Evolutionary conservation across 2,329 filamentous ascomycete genomes (phyloP).

Genomic region (Penicillium sp.): DNA sequence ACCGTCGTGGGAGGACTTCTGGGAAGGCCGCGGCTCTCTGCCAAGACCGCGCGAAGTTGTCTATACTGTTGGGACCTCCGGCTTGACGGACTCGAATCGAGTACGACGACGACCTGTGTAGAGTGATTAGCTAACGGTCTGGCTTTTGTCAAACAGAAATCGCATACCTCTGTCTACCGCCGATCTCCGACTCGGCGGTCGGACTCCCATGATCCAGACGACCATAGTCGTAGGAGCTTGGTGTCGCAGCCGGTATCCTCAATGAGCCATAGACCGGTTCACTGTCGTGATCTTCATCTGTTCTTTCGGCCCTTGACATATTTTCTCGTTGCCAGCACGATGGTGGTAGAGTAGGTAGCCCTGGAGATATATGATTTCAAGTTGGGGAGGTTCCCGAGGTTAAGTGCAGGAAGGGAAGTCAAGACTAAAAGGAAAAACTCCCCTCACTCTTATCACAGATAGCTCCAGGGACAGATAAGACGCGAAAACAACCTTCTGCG

Average conservation of each 20-base stretch:
- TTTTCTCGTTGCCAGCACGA: neutral
- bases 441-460: conserved; percentile 11
- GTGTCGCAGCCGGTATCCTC: conserved; percentile 4
- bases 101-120: conserved; percentile 38
- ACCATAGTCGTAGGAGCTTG: conserved; percentile 19
- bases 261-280: conserved; percentile 10
- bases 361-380: neutral
- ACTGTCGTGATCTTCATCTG: conserved; percentile 5
- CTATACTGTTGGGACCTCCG: conserved; percentile 89
- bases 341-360: neutral
- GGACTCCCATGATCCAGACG: conserved; percentile 8
- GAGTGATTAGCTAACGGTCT: neutral
- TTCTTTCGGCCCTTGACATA: conserved; percentile 6
- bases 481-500: neutral
- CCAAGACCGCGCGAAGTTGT: conserved; percentile 91
- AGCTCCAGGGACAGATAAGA: conserved; percentile 7
- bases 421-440: neutral
- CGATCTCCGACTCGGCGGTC: conserved; percentile 15
- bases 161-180: conserved; percentile 17
- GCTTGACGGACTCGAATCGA: conserved; percentile 59
- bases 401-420: neutral
- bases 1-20: conserved; percentile 78
- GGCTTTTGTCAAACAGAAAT: neutral
- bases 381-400: neutral
- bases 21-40: conserved; percentile 84